Conservation (phyloP, 164 flowering plant genomes). For the Umbilicus rupestris region DNA sequence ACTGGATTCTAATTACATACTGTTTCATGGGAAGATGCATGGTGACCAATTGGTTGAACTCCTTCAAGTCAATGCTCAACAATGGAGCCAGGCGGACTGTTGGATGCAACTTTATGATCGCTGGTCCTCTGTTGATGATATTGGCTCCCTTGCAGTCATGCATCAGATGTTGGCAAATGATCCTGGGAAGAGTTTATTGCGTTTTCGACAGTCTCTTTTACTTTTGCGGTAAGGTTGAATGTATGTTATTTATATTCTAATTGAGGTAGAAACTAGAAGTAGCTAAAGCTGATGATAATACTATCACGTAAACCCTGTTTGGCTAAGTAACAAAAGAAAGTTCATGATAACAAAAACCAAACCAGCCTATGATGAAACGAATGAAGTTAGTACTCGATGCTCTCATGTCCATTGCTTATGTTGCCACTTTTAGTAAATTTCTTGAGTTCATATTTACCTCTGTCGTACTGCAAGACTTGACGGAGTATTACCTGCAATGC, state of each 20-base stretch:
- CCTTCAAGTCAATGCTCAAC: conserved; percentile 47
- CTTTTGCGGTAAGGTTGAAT: conserved; percentile 42
- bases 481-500: too few species aligned
- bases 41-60: conserved; percentile 64
- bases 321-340: not conserved
- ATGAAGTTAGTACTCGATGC: too few species aligned
- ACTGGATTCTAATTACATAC: conserved; percentile 65
- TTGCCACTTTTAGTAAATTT: too few species aligned
- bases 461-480: too few species aligned
- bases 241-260: not conserved
- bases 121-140: conserved; percentile 86
- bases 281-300: not conserved
- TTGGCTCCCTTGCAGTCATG: conserved; percentile 74
- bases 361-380: not conserved
- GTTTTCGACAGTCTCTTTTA: conserved; percentile 74
- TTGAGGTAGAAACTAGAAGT: not conserved
- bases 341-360: not conserved
- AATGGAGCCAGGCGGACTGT: conserved; percentile 80
- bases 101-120: conserved; percentile 87
- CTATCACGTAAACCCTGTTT: not conserved
- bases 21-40: conserved; percentile 61
- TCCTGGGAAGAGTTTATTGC: conserved; percentile 56
- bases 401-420: too few species aligned
- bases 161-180: conserved; percentile 69
- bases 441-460: too few species aligned